These are phyloP conservation scores for Pythium pectinolyticum DNA, from an alignment of 352 stramenopile genomes.

Conservation along the genomic window DNA sequence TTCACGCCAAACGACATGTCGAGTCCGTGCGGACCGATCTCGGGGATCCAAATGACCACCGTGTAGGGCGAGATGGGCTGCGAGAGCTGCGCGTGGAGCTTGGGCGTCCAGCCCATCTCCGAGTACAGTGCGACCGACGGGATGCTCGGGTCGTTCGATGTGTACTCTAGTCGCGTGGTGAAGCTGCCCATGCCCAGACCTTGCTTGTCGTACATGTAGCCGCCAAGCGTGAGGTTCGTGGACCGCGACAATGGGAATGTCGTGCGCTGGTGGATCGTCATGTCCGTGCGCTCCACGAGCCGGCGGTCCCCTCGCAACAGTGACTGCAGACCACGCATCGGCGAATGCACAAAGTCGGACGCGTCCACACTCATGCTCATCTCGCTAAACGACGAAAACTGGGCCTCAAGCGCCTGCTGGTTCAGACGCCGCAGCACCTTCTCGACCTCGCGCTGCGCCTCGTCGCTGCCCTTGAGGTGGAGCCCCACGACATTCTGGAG, in stretches of 20 bases:
- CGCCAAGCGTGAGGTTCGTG: conserved; percentile 65
- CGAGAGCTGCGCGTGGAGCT: conserved; percentile 70
- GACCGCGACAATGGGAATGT: conserved; percentile 57
- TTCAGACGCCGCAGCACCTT: conserved; percentile 61
- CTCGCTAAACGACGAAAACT: conserved; percentile 81
- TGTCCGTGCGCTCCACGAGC: conserved; percentile 66
- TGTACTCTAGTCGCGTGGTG: conserved; percentile 63
- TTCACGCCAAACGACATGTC: conserved; percentile 75
- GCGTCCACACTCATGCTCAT: conserved; percentile 82
- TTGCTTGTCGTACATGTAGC: conserved; percentile 84
- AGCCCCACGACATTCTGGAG: conserved; percentile 38
- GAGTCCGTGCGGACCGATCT: conserved; percentile 69
- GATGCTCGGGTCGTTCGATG: conserved; percentile 59
- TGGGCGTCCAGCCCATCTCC: conserved; percentile 78
- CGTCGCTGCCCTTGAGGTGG: conserved; percentile 49
- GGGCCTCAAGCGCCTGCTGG: conserved; percentile 65
- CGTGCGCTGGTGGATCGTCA: conserved; percentile 80
- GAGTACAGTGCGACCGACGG: conserved; percentile 62
- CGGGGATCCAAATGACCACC: conserved; percentile 71
- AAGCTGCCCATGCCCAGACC: conserved; percentile 72
- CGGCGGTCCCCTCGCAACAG: conserved; percentile 46
- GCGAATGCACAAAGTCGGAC: conserved; percentile 64
- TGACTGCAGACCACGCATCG: conserved; percentile 55
- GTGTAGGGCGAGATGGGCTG: conserved; percentile 73
- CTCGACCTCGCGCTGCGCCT: conserved; percentile 60